Conservation (phyloP, 208 protist genomes). For the Wallacemonas sp. region DNA sequence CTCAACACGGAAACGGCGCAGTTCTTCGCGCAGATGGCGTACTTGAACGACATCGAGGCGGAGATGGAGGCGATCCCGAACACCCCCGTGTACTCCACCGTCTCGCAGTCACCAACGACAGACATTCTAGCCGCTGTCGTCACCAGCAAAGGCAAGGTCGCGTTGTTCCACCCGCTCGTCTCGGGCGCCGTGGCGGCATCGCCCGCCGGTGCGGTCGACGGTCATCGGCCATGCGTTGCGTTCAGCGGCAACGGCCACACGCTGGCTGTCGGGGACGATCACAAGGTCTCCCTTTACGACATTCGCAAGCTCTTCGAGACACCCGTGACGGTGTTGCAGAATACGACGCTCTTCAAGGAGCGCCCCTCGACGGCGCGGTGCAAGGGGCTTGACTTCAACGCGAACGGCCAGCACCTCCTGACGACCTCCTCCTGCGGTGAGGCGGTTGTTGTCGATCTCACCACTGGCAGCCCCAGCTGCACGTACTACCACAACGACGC, state of each 20-base stretch:
- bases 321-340: slow-evolving; percentile 33
- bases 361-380: slow-evolving; percentile 41
- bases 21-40: slow-evolving; percentile 65
- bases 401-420: slow-evolving; percentile 40
- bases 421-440: slow-evolving; percentile 72
- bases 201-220: slow-evolving; percentile 37
- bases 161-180: slow-evolving; percentile 81
- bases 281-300: slow-evolving; percentile 60
- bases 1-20: slow-evolving; percentile 69
- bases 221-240: slow-evolving; percentile 34
- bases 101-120: slow-evolving; percentile 62
- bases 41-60: slow-evolving; percentile 52
- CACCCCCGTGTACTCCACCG: slow-evolving; percentile 62
- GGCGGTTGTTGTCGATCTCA: slow-evolving; percentile 39
- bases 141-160: slow-evolving; percentile 40
- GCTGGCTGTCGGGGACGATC: slow-evolving; percentile 66
- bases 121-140: slow-evolving; percentile 73
- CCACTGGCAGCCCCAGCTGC: slow-evolving; percentile 24
- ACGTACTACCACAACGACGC: slow-evolving; percentile 70
- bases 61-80: slow-evolving; percentile 43
- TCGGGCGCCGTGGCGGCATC: slow-evolving; percentile 73
- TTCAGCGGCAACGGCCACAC: slow-evolving; percentile 63
- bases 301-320: slow-evolving; percentile 47
- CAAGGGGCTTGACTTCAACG: slow-evolving; percentile 51
- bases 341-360: slow-evolving; percentile 42